These are phyloP conservation scores for Pelargonium exstipulatum DNA, from an alignment of 441 rosid species.

Conservation along the genomic window DNA sequence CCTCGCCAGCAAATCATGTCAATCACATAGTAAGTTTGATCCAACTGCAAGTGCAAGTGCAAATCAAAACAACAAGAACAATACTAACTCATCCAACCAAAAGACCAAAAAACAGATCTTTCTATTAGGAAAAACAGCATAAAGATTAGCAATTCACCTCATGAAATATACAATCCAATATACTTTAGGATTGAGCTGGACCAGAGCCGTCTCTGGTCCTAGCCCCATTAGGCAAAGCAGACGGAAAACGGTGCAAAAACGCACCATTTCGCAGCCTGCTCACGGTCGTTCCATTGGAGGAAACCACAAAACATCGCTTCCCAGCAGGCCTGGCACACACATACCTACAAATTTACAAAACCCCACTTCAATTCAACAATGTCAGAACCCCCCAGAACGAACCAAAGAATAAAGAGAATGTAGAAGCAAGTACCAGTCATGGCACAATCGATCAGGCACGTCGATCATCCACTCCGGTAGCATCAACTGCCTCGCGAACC, in stretches of 20 bases:
- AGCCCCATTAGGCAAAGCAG: slow-evolving; percentile 78
- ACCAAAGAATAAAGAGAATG: background rate
- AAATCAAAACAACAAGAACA: slow-evolving; percentile 10
- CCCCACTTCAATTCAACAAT: background rate
- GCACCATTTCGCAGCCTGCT: slow-evolving; percentile 80
- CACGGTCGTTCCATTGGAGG: slow-evolving; percentile 69
- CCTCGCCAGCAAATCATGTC: slow-evolving; percentile 95
- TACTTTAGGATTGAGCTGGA: slow-evolving; percentile 63
- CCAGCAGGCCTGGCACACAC: slow-evolving; percentile 86
- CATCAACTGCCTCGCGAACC: slow-evolving; percentile 81
- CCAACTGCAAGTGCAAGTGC: slow-evolving; percentile 45
- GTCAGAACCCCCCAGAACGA: background rate
- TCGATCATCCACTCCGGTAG: slow-evolving; percentile 96
- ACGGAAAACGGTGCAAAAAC: slow-evolving; percentile 75
- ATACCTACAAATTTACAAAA: slow-evolving; percentile 45
- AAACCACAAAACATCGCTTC: slow-evolving; percentile 84
- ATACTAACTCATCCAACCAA: slow-evolving; percentile 11
- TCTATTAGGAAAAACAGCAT: background rate
- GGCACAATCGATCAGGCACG: slow-evolving; percentile 60
- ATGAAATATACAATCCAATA: slow-evolving; percentile 90
- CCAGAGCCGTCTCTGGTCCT: slow-evolving; percentile 55
- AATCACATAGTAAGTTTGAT: slow-evolving; percentile 84
- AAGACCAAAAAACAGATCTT: background rate
- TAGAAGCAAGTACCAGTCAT: slow-evolving; percentile 49
- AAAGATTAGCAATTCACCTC: slow-evolving; percentile 46